These are phyloP conservation scores for Pulveroboletus ravenelii DNA, from an alignment of 768 basidiomycete species.

Conservation along the genomic window DNA sequence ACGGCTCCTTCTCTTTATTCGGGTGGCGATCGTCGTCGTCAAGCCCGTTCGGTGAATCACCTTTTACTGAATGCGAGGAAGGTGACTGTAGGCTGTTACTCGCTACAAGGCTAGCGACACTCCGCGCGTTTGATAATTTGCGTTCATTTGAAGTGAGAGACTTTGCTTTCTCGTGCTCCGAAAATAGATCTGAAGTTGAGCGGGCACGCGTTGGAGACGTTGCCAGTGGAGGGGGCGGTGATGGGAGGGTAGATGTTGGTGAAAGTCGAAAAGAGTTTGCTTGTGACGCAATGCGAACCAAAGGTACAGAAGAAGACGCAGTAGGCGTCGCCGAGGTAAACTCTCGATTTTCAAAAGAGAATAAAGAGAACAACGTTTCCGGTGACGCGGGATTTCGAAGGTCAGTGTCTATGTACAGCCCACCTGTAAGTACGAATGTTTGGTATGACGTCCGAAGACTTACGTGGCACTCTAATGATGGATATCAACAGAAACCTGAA, in stretches of 20 bases:
- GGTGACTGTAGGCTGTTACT: slow-evolving; percentile 20
- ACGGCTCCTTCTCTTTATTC: slow-evolving; percentile 50
- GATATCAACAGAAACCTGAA: slow-evolving; percentile 74
- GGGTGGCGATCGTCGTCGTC: slow-evolving; percentile 25
- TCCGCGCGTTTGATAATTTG: slow-evolving; percentile 30
- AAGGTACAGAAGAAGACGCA: slow-evolving; percentile 38
- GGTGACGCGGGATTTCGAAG: slow-evolving; percentile 75
- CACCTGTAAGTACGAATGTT: slow-evolving; percentile 8
- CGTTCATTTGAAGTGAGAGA: slow-evolving; percentile 21
- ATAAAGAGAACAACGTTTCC: slow-evolving; percentile 44
- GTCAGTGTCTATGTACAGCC: slow-evolving; percentile 32
- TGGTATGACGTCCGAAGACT: slow-evolving; percentile 12
- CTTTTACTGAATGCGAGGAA: slow-evolving; percentile 12
- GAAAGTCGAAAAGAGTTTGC: slow-evolving; percentile 27
- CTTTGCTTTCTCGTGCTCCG: slow-evolving; percentile 39
- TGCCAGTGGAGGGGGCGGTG: slow-evolving; percentile 36
- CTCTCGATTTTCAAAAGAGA: slow-evolving; percentile 50
- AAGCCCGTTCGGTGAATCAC: slow-evolving; percentile 14
- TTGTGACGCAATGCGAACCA: slow-evolving; percentile 31
- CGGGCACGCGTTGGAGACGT: slow-evolving; percentile 50
- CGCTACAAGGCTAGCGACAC: slow-evolving; percentile 22
- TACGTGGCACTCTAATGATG: slow-evolving; percentile 45
- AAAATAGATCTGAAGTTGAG: slow-evolving; percentile 50
- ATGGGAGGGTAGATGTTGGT: slow-evolving; percentile 32
- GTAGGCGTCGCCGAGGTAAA: slow-evolving; percentile 52